Evolutionary conservation across 2,329 filamentous ascomycete species (phyloP), one percentile per base, ranked within the genome.

Genomic region (Cryphonectria nitschkei): DNA sequence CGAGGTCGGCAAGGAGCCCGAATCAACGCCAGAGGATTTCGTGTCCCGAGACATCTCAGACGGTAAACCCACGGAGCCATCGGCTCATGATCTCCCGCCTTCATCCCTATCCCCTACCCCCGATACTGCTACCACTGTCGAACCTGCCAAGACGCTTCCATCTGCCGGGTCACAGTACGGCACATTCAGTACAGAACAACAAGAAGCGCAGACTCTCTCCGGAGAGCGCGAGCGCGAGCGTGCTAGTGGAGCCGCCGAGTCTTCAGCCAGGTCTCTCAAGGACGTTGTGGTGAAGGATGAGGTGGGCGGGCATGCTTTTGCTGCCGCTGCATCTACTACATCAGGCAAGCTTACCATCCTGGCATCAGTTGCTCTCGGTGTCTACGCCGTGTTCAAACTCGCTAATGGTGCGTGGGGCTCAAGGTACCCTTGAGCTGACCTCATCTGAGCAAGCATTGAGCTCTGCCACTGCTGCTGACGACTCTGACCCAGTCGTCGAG

Each of bases 321-420:
- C 67, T 41, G 58, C 67, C 58, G 63, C 71, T 67, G 65, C 69
- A 64, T 67, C 70, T 63, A 71, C 68, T 65, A 72, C 69, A 69
- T 68, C 71, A 71, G 71, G 71, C 71, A 73, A 73, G 71, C 71
- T 73, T 71, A 73, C 71, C 39, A 73, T 73, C 71, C 69, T 73
- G 65, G 71, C 71, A 68, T 73, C 71, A 65, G 68, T 71, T 70
- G 71, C 63, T 67, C 58, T 73, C 71, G 71, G 71, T 73, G 67
- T 54, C 43, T 73, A 73, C 64, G 71, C 71, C 56, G 67, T 73
- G 41, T 73, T 73, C 69, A 73, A 73, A 68, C 69, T 73, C 62
- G 71, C 71, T 73, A 73, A 73, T 73, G 71, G 71, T 73, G 67
- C 64, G 32, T 71, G 69, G 71, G 69, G 69, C 69, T 73, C 71